Evolutionary conservation across 257 asterid genomes (phyloP).

Genomic region (Voacanga thouarsii): DNA sequence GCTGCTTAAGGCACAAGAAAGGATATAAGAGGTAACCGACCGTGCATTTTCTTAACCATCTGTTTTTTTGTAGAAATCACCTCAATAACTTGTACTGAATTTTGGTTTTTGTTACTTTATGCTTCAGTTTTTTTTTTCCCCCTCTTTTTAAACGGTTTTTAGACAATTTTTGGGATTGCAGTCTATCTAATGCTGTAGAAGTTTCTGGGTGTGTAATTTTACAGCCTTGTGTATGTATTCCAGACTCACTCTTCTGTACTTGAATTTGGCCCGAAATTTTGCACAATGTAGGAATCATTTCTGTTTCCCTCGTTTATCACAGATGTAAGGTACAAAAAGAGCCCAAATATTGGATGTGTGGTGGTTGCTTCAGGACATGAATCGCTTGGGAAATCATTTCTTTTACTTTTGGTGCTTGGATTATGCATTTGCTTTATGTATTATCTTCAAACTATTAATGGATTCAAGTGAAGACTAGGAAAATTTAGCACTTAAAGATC

Average conservation of each 20-base stretch:
- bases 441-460: slow-evolving; percentile 14
- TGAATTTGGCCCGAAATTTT: neutral
- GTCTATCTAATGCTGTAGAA: neutral
- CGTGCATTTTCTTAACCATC: neutral
- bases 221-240: neutral
- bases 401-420: neutral
- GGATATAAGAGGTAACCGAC: neutral
- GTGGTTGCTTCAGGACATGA: neutral
- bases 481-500: slow-evolving; percentile 1
- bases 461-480: slow-evolving; percentile 14
- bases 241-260: neutral
- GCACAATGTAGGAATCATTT: neutral
- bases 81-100: neutral
- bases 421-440: slow-evolving; percentile 13
- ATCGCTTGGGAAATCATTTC: neutral
- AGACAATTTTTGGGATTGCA: neutral
- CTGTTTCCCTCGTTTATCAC: neutral
- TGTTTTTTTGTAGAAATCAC: neutral
- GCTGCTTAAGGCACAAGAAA: neutral
- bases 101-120: neutral
- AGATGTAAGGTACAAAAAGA: neutral
- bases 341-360: neutral
- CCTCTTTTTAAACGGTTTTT: neutral
- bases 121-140: neutral
- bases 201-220: slow-evolving; percentile 1